A percentile compares a stretch with the other conserved stretches of the same genome.
Conservation (phyloP, 257 asterid genomes). For the Knoxia roxburghii region DNA sequence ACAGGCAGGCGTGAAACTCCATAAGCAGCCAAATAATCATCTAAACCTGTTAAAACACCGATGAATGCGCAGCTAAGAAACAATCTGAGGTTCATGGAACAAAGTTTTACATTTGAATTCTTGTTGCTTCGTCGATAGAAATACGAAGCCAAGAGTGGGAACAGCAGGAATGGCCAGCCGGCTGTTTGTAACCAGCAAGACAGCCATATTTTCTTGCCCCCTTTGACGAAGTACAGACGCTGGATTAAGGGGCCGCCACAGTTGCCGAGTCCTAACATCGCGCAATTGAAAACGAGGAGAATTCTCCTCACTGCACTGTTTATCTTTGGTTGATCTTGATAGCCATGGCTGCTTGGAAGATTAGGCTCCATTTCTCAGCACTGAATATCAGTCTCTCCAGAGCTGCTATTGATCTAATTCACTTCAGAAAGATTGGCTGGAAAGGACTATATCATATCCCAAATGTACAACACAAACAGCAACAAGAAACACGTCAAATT, state of each 20-base stretch:
- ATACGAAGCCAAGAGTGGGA: constrained; percentile 19
- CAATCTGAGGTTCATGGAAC: constrained; percentile 8
- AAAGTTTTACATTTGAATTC: constrained; percentile 4
- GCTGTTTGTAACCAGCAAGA: constrained; percentile 28
- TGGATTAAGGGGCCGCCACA: constrained; percentile 25
- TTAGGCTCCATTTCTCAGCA: constrained; percentile 12
- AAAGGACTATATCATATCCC: too few relatives aligned
- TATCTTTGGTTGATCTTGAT: constrained; percentile 1
- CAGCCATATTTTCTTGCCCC: constrained; percentile 30
- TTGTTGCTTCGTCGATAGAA: constrained; percentile 10
- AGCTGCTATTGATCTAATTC: not conserved
- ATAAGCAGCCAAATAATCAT: constrained; percentile 24
- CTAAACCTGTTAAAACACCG: constrained; percentile 17
- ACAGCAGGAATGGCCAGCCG: constrained; percentile 20
- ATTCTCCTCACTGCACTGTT: constrained; percentile 16
- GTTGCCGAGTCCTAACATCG: constrained; percentile 26
- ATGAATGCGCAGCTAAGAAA: constrained; percentile 18
- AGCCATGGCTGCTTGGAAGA: not conserved
- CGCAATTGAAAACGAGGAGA: constrained; percentile 20
- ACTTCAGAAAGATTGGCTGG: not conserved
- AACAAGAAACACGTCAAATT: not conserved
- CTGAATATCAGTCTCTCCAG: not conserved
- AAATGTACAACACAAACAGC: not conserved
- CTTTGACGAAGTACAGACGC: constrained; percentile 30
- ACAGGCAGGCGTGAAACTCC: constrained; percentile 25